Conservation (phyloP, 441 rosid genomes). For the Mallotus japonicus region DNA sequence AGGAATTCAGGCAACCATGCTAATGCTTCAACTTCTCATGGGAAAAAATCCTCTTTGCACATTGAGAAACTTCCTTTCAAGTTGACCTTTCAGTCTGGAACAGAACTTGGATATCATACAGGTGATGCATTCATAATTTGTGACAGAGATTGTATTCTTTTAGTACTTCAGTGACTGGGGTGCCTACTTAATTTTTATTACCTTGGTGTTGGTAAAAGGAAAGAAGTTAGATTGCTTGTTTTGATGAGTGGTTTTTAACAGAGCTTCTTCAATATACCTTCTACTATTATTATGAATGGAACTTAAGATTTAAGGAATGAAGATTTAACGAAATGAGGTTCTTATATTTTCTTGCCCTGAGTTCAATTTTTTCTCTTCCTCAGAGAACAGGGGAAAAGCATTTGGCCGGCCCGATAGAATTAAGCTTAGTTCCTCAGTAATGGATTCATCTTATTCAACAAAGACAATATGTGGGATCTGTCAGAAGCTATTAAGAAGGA, state of each 20-base stretch:
- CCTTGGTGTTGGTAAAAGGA: not conserved
- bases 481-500: slow-evolving; percentile 45
- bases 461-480: slow-evolving; percentile 57
- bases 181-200: not conserved
- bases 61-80: slow-evolving; percentile 45
- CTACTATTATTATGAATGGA: not conserved
- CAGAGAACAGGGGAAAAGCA: slow-evolving; percentile 40
- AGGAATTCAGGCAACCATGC: slow-evolving; percentile 43
- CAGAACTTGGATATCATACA: slow-evolving; percentile 30
- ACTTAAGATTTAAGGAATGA: not conserved
- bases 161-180: not conserved
- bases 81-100: slow-evolving; percentile 31
- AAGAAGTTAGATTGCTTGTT: not conserved
- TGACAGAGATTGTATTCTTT: not conserved
- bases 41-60: slow-evolving; percentile 30
- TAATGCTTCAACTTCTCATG: slow-evolving; percentile 47
- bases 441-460: slow-evolving; percentile 33
- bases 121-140: slow-evolving; percentile 29
- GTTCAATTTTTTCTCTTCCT: slow-evolving; percentile 11
- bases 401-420: slow-evolving; percentile 46
- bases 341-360: not conserved
- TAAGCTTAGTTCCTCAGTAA: slow-evolving; percentile 34
- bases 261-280: not conserved
- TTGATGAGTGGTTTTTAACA: not conserved
- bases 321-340: not conserved